phyloP scores from a whole-genome alignment of 2,329 filamentous ascomycete species.

The Diaporthe citri region DNA sequence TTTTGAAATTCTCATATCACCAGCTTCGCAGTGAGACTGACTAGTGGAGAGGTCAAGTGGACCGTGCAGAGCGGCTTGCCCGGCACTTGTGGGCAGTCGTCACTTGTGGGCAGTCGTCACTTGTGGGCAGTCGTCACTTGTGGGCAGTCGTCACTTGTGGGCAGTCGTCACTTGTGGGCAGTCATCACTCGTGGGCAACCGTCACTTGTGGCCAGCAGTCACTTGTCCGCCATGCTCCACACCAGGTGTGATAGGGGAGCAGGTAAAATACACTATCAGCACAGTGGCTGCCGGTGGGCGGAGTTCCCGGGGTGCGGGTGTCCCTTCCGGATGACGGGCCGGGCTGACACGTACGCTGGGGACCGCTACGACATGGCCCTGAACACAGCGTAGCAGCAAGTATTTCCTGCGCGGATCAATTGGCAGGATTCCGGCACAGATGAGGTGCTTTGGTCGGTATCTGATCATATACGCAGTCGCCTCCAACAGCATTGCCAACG shows the following conservation, averaged over 20 bases:
- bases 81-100: no score
- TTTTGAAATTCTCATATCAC: neutral
- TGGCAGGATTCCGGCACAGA: neutral
- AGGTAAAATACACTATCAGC: neutral
- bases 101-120: no score
- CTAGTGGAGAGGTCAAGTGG: neutral
- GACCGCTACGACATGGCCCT: neutral
- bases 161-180: no score
- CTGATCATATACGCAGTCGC: neutral
- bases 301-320: neutral
- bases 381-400: constrained; percentile 3
- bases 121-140: no score
- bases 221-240: neutral
- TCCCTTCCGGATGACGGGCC: constrained; percentile 13
- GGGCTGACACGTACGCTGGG: neutral
- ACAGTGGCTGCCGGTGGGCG: neutral
- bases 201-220: neutral
- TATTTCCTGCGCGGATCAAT: neutral
- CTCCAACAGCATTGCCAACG: neutral
- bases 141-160: no score
- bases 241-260: no score
- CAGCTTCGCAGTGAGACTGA: no score
- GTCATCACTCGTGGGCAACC: neutral
- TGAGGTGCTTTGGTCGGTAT: neutral
- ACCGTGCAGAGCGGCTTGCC: no score